A percentile compares a stretch with the other conserved stretches of the same genome.
phyloP scores from a whole-genome alignment of 495 filamentous ascomycete genomes.

The Trypethelium eluteriae region DNA sequence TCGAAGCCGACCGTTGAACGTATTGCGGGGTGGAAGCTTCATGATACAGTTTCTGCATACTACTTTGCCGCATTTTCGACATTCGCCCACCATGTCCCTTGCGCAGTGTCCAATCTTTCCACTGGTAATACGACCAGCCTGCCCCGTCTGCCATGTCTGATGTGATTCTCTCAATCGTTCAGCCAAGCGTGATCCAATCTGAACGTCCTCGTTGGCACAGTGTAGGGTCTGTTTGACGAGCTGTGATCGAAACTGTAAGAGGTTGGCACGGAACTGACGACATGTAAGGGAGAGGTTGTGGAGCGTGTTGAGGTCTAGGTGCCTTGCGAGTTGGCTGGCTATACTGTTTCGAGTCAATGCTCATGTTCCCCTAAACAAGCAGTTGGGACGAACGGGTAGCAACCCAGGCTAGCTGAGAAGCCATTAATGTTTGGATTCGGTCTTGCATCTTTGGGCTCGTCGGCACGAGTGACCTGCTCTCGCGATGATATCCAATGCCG shows the following conservation, averaged over 20 bases:
- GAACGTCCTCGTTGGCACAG: slow-evolving; percentile 61
- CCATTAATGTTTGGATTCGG: slow-evolving; percentile 59
- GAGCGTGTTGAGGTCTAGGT: slow-evolving; percentile 77
- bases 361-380: slow-evolving; percentile 16
- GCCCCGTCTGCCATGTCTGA: slow-evolving; percentile 22
- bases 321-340: slow-evolving; percentile 60
- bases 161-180: slow-evolving; percentile 24
- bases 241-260: slow-evolving; percentile 66
- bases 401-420: slow-evolving; percentile 71
- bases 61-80: slow-evolving; percentile 64
- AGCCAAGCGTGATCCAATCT: slow-evolving; percentile 38
- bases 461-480: background rate
- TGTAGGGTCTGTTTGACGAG: slow-evolving; percentile 66
- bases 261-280: slow-evolving; percentile 64
- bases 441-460: slow-evolving; percentile 32
- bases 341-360: slow-evolving; percentile 47
- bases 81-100: slow-evolving; percentile 74
- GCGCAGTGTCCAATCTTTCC: slow-evolving; percentile 71
- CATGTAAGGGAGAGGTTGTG: slow-evolving; percentile 73
- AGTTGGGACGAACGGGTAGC: slow-evolving; percentile 67
- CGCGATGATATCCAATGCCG: slow-evolving; percentile 8
- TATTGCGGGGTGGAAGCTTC: slow-evolving; percentile 58
- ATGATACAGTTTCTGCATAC: slow-evolving; percentile 82
- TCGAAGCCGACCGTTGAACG: slow-evolving; percentile 62
- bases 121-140: slow-evolving; percentile 42